Base-by-base conservation (phyloP, 2,329 filamentous ascomycete species). In the Scedosporium aurantiacum region DNA sequence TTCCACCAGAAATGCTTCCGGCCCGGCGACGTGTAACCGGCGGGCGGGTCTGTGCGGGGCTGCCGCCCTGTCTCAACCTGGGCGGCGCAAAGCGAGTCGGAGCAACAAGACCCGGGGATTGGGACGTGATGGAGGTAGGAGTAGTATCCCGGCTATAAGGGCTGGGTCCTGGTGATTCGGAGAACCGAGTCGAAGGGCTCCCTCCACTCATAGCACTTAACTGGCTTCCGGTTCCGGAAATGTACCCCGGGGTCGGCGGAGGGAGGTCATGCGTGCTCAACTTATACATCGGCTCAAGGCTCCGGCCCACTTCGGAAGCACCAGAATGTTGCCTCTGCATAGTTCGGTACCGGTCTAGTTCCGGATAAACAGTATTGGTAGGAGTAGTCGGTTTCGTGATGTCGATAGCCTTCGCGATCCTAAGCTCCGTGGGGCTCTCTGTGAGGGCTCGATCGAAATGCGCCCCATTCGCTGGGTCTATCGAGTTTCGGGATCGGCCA, bases 81-180 rank as follows among this genome's bases (percentile, higher is more conserved):
- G 76, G 71, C 58, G 75, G 73, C 27, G 71, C 78, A 66, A 69
- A 77, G 64, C 73, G 78, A 64, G 70, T 76, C 60, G 73, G 82
- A 63, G 68, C 79, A 70, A 83, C 73, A 4, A 87, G 71, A 2
- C 83, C 81, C 3, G 89, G 87, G 16, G 88, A 91, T 67, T 88
- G 86, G 1, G 89, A 91, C 6, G 86, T 88, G 64, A 89, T 85
- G 8, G 89, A 91, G 4, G 88, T 91, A 5, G 89, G 89, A 2
- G 89, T 91, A 0, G 88, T 91, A 63, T 89, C 87, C 64, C 88
- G 81, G 69, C 88, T 91, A 72, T 90, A 91, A 4, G 84, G 75
- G 2, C 86, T 83, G 10, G 87, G 84, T 1, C 83, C 82, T 1
- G 84, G 84, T 0, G 89, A 91, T 61, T 85, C 88, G 1, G 87